Conservation (phyloP, 352 stramenopile genomes). For the Bremia lactucae region DNA sequence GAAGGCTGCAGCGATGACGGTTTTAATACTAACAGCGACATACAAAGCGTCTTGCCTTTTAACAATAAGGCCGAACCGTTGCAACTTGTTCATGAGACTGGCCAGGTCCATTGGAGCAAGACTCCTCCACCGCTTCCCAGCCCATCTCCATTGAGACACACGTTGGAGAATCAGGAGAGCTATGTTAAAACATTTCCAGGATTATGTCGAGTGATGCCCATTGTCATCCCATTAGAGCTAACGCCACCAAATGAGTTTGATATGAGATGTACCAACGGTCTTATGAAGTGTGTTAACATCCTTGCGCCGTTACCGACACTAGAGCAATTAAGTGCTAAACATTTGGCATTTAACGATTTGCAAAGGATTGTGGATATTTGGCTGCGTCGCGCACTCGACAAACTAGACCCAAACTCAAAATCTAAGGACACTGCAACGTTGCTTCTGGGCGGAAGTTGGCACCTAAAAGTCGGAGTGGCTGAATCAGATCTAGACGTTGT, state of each 20-base stretch:
- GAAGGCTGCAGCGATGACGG: conserved; percentile 35
- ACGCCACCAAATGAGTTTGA: conserved; percentile 62
- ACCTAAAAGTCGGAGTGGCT: conserved; percentile 62
- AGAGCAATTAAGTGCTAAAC: conserved; percentile 57
- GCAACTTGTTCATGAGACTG: conserved; percentile 11
- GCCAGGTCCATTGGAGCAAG: conserved; percentile 7
- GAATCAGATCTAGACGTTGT: conserved; percentile 79
- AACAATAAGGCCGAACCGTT: conserved; percentile 9
- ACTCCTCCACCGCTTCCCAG: conserved; percentile 5
- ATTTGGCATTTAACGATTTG: conserved; percentile 70
- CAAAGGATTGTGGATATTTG: conserved; percentile 62
- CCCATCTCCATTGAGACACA: conserved; percentile 2
- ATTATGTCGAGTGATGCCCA: conserved; percentile 29
- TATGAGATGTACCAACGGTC: conserved; percentile 60
- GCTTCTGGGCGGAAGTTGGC: conserved; percentile 68
- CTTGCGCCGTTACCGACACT: conserved; percentile 43
- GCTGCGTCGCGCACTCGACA: conserved; percentile 39
- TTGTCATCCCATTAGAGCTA: conserved; percentile 48
- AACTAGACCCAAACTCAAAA: conserved; percentile 1
- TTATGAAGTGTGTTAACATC: conserved; percentile 74
- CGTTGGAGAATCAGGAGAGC: conserved; percentile 7
- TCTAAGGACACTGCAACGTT: conserved; percentile 39
- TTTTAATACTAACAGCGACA: conserved; percentile 13
- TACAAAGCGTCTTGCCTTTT: conserved; percentile 5
- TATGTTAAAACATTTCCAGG: conserved; percentile 7